Percentiles rank a stretch among this genome's conserved stretches.
phyloP scores from a whole-genome alignment of 305 asterid species.

The Fraxinus platypoda region DNA sequence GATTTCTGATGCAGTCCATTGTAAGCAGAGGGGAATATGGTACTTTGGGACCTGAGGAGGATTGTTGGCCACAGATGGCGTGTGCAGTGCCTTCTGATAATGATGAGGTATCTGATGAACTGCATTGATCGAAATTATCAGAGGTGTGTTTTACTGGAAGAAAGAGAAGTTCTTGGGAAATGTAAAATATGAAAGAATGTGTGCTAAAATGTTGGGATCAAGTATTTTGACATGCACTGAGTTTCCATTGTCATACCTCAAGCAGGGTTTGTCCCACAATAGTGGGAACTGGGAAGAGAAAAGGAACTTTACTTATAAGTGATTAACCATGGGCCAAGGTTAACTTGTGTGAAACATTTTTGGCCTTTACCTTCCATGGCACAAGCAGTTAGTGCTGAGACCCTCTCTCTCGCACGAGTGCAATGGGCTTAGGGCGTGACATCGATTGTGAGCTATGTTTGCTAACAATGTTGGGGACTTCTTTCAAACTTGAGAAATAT shows the following conservation, averaged over 20 bases:
- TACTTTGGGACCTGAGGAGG: conserved; percentile 59
- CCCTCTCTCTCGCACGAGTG: background rate
- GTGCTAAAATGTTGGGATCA: background rate
- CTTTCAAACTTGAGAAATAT: background rate
- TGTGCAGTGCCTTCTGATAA: conserved; percentile 58
- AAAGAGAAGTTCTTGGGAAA: background rate
- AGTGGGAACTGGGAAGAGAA: background rate
- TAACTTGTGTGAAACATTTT: background rate
- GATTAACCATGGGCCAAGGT: background rate
- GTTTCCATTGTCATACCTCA: background rate
- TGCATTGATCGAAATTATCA: background rate
- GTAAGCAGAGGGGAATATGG: conserved; percentile 83
- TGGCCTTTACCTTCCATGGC: background rate
- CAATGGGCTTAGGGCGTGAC: background rate
- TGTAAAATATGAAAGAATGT: background rate
- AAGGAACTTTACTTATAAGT: background rate
- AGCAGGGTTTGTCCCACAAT: background rate
- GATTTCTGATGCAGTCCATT: conserved; percentile 52
- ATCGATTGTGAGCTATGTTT: background rate
- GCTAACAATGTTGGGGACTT: background rate
- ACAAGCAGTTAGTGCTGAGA: background rate
- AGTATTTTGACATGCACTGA: background rate
- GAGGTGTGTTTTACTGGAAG: background rate
- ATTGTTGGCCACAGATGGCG: conserved; percentile 94
- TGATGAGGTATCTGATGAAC: conserved; percentile 53